phyloP scores from a whole-genome alignment of 176 grass and related monocot species.

The Carex kokanica region DNA sequence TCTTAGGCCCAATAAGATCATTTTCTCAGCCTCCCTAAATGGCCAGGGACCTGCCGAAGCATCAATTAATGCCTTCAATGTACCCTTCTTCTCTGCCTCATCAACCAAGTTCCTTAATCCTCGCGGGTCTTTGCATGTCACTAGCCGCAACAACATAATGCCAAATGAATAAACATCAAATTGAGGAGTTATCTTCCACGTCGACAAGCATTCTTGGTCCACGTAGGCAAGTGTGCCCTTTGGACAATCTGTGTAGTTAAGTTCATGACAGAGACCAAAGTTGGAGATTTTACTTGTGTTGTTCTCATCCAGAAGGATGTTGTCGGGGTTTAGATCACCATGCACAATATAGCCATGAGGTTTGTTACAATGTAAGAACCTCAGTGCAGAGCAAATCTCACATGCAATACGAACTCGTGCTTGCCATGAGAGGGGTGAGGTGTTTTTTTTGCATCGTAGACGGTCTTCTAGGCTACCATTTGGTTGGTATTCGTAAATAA shows the following conservation, averaged over 20 bases:
- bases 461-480: too few species aligned
- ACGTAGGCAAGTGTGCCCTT: too few species aligned
- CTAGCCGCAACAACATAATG: conserved; percentile 48
- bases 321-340: too few species aligned
- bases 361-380: too few species aligned
- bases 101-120: conserved; percentile 38
- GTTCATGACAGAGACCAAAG: conserved; percentile 41
- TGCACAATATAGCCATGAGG: too few species aligned
- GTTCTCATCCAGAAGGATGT: conserved; percentile 28
- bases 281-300: conserved; percentile 52
- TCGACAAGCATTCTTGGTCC: neutral
- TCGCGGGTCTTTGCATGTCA: conserved; percentile 39
- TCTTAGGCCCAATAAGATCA: conserved; percentile 51
- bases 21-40: conserved; percentile 48
- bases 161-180: conserved; percentile 67
- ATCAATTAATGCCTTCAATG: conserved; percentile 43
- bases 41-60: conserved; percentile 53
- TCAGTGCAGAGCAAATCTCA: too few species aligned
- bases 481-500: too few species aligned
- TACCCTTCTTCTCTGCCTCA: conserved; percentile 39
- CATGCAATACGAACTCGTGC: too few species aligned
- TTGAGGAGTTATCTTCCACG: conserved; percentile 31
- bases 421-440: too few species aligned
- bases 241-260: neutral
- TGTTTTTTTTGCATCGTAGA: too few species aligned